A percentile compares a stretch with the other conserved stretches of the same genome.
These are phyloP conservation scores for Hypoxylon rickii DNA, from an alignment of 495 filamentous ascomycete species.

Conservation along the genomic window DNA sequence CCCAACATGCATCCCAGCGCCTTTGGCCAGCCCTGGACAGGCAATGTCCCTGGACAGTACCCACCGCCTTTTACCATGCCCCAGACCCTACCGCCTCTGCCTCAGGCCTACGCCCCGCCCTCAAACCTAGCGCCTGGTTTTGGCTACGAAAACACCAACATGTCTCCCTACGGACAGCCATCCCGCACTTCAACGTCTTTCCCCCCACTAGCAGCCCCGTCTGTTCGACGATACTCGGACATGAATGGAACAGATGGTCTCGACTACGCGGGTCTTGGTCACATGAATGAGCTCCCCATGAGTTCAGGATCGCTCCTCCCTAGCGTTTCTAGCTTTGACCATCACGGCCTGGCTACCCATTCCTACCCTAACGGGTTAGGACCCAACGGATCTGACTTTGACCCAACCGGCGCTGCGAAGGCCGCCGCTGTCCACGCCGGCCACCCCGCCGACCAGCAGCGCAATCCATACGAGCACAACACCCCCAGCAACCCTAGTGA, in stretches of 20 bases:
- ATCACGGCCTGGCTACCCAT: slow-evolving; percentile 5
- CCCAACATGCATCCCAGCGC: slow-evolving; percentile 4
- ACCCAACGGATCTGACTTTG: slow-evolving; percentile 16
- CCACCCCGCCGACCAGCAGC: background rate
- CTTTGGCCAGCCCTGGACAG: background rate
- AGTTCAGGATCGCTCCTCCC: slow-evolving; percentile 4
- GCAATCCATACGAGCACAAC: background rate
- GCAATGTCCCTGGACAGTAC: background rate
- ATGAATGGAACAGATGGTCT: slow-evolving; percentile 7
- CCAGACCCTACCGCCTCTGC: slow-evolving; percentile 8
- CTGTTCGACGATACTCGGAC: slow-evolving; percentile 2
- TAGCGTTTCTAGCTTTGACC: slow-evolving; percentile 7
- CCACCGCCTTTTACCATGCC: background rate
- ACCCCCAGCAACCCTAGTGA: slow-evolving; percentile 1
- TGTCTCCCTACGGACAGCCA: too few relatives aligned
- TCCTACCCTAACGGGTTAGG: slow-evolving; percentile 16
- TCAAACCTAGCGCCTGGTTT: background rate
- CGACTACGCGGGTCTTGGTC: slow-evolving; percentile 3
- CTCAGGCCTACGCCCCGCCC: background rate
- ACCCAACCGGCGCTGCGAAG: slow-evolving; percentile 1
- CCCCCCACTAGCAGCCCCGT: background rate
- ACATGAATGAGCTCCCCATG: slow-evolving; percentile 4
- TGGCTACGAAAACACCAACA: slow-evolving; percentile 1
- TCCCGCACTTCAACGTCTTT: background rate
- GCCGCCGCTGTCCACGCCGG: background rate